Conservation (phyloP, 306 rosid species). For the Ormosia emarginata region DNA sequence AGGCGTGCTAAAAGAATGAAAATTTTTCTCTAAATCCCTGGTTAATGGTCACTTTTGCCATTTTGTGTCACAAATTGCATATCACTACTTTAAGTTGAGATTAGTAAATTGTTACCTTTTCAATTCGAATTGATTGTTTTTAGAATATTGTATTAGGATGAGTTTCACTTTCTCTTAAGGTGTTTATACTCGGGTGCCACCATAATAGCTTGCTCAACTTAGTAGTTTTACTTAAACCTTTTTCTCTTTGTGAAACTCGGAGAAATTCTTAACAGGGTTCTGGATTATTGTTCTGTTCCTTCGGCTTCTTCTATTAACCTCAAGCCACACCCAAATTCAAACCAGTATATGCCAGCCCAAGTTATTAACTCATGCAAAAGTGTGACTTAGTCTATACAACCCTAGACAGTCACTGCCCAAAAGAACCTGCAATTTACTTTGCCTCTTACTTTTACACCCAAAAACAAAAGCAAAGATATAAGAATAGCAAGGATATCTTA, state of each 20-base stretch:
- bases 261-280: not conserved
- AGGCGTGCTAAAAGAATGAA: not conserved
- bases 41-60: not conserved
- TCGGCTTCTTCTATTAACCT: not conserved
- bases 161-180: not conserved
- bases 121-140: not conserved
- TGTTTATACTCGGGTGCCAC: not conserved
- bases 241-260: not conserved
- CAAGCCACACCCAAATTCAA: not conserved
- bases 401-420: not conserved
- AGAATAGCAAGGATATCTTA: not conserved
- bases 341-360: not conserved
- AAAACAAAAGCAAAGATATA: not conserved
- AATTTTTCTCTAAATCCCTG: not conserved
- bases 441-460: not conserved
- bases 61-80: not conserved
- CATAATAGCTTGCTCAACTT: not conserved
- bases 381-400: not conserved
- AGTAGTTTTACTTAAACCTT: not conserved
- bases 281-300: not conserved
- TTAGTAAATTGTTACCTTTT: not conserved
- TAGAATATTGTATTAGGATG: not conserved
- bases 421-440: not conserved
- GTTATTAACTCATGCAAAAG: constrained; percentile 4
- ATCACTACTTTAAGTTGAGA: not conserved